phyloP scores from a whole-genome alignment of 768 basidiomycete species.

The Tephrocybe sp. region DNA sequence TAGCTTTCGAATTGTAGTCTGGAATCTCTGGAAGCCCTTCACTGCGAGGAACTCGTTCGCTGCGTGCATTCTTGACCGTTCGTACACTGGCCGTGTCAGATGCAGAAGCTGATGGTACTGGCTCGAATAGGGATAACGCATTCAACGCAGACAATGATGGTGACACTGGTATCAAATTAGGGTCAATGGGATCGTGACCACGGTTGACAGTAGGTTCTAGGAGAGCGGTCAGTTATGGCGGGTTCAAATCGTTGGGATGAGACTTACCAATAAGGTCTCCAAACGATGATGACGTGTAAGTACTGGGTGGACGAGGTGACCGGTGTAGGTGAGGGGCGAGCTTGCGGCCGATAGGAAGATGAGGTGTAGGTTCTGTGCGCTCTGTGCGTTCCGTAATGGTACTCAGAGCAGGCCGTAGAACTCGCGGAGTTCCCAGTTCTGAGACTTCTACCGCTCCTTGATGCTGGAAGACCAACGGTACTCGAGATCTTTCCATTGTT shows the following conservation, averaged over 20 bases:
- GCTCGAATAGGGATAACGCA: constrained; percentile 57
- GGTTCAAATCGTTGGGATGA: background rate
- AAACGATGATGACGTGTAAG: constrained; percentile 54
- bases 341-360: constrained; percentile 44
- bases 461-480: constrained; percentile 62
- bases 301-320: constrained; percentile 38
- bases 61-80: constrained; percentile 39
- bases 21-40: constrained; percentile 58
- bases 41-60: constrained; percentile 41
- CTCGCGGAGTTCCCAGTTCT: constrained; percentile 26
- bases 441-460: constrained; percentile 31
- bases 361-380: constrained; percentile 55
- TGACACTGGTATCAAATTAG: constrained; percentile 62
- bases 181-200: constrained; percentile 36
- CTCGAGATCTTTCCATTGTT: constrained; percentile 40
- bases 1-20: constrained; percentile 49
- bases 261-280: constrained; percentile 59
- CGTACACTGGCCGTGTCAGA: constrained; percentile 38
- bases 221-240: background rate
- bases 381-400: constrained; percentile 73
- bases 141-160: constrained; percentile 69
- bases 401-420: constrained; percentile 43
- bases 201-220: constrained; percentile 5
- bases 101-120: constrained; percentile 52
- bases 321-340: constrained; percentile 37